Percentiles rank a stretch among this genome's conserved stretches.
phyloP scores from a whole-genome alignment of 352 stramenopile genomes.

The Pythium periplocum region DNA sequence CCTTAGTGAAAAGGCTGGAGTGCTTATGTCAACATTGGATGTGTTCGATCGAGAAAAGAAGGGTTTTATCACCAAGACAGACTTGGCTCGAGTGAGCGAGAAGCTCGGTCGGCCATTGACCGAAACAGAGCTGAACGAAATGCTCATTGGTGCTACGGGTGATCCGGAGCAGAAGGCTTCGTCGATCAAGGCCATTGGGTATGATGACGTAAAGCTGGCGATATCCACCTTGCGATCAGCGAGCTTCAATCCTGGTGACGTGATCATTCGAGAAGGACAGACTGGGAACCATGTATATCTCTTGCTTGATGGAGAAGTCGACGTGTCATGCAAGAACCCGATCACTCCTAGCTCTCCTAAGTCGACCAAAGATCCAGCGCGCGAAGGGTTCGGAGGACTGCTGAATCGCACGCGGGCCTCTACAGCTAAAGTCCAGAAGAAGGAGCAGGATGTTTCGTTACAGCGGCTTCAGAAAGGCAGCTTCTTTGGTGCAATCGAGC shows the following conservation, averaged over 20 bases:
- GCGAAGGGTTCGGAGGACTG: conserved; percentile 26
- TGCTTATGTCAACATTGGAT: conserved; percentile 59
- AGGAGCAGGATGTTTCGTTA: conserved; percentile 44
- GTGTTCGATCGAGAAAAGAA: conserved; percentile 78
- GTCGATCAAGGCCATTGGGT: conserved; percentile 51
- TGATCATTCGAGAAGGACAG: conserved; percentile 73
- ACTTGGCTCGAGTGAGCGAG: conserved; percentile 69
- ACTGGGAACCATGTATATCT: conserved; percentile 76
- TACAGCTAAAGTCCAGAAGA: neutral
- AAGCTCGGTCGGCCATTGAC: conserved; percentile 67
- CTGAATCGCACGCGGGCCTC: conserved; percentile 13
- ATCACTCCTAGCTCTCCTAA: conserved; percentile 22
- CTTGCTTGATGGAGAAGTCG: conserved; percentile 68
- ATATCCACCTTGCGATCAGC: conserved; percentile 74
- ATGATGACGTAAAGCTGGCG: conserved; percentile 79
- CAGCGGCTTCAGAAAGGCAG: conserved; percentile 59
- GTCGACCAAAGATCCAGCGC: conserved; percentile 7
- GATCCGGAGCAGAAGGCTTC: conserved; percentile 59
- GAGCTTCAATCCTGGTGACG: conserved; percentile 54
- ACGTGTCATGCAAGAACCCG: conserved; percentile 74
- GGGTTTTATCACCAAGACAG: conserved; percentile 73
- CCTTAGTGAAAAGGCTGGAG: conserved; percentile 62
- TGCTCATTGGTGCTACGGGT: conserved; percentile 70
- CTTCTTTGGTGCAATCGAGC: conserved; percentile 78
- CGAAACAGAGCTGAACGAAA: conserved; percentile 76